Percentiles rank a stretch among this genome's conserved stretches.
These are phyloP conservation scores for Dictyostelium firmibasis DNA, from an alignment of 78 protist genomes.

Conservation along the genomic window DNA sequence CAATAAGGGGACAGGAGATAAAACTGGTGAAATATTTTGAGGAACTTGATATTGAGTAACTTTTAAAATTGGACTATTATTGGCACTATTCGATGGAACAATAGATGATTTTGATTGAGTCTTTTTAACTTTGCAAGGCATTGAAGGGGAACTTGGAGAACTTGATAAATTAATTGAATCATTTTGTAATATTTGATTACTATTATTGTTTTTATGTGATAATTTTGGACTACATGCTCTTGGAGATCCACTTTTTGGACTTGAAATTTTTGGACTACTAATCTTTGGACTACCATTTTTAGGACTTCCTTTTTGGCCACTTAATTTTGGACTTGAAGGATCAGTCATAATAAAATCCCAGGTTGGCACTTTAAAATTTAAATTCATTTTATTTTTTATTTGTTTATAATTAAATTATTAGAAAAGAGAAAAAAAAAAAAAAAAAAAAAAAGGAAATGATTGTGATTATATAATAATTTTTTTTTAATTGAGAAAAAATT, in stretches of 20 bases:
- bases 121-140: background rate
- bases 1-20: background rate
- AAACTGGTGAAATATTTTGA: background rate
- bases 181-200: background rate
- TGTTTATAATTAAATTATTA: background rate
- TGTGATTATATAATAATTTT: no score
- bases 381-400: background rate
- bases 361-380: background rate
- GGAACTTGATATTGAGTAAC: background rate
- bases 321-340: background rate
- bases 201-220: background rate
- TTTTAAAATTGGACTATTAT: background rate
- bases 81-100: background rate
- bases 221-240: background rate
- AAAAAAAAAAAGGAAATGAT: no score
- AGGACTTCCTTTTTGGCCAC: background rate
- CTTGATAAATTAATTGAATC: background rate
- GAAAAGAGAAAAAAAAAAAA: background rate
- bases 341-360: constrained; percentile 16
- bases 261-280: background rate
- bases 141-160: background rate
- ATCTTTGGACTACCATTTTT: background rate
- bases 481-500: no score
- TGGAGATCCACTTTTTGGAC: background rate
- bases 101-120: background rate